A percentile compares a stretch with the other conserved stretches of the same genome.
phyloP scores from a whole-genome alignment of 1,139 yeast genomes.

The Taphrina sp. region DNA sequence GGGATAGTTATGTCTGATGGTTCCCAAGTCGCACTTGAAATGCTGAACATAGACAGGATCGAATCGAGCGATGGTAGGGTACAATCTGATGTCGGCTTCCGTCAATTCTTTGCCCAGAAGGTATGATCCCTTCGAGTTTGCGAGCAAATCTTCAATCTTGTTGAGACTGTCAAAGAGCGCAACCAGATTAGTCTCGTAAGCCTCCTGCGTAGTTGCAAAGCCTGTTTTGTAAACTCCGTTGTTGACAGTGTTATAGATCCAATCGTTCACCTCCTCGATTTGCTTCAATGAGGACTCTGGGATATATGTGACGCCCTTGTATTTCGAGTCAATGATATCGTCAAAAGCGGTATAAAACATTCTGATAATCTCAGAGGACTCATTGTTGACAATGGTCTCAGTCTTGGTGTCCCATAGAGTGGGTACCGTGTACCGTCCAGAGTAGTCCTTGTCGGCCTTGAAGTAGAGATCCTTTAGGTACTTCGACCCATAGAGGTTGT shows the following conservation, averaged over 20 bases:
- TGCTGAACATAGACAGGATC: slow-evolving; percentile 92
- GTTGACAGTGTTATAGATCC: slow-evolving; percentile 74
- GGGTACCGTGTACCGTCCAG: slow-evolving; percentile 86
- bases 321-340: slow-evolving; percentile 52
- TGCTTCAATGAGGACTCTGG: slow-evolving; percentile 56
- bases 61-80: slow-evolving; percentile 77
- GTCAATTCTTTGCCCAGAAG: slow-evolving; percentile 68
- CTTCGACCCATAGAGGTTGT: slow-evolving; percentile 60
- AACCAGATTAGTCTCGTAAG: slow-evolving; percentile 69
- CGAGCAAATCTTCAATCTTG: slow-evolving; percentile 65
- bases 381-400: slow-evolving; percentile 82
- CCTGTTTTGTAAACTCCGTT: slow-evolving; percentile 78
- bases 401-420: slow-evolving; percentile 85
- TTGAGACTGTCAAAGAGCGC: slow-evolving; percentile 70
- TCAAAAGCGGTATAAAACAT: slow-evolving; percentile 72
- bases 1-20: slow-evolving; percentile 80
- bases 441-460: slow-evolving; percentile 71
- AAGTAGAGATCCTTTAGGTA: slow-evolving; percentile 69
- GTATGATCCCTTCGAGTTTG: slow-evolving; percentile 52
- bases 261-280: slow-evolving; percentile 76
- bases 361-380: slow-evolving; percentile 82
- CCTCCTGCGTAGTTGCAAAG: slow-evolving; percentile 79
- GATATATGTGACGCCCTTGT: slow-evolving; percentile 58
- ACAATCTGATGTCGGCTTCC: slow-evolving; percentile 86
- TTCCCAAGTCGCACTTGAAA: slow-evolving; percentile 84